Conservation (phyloP, 176 grass and related monocot species). For the Musa troglodytarum region DNA sequence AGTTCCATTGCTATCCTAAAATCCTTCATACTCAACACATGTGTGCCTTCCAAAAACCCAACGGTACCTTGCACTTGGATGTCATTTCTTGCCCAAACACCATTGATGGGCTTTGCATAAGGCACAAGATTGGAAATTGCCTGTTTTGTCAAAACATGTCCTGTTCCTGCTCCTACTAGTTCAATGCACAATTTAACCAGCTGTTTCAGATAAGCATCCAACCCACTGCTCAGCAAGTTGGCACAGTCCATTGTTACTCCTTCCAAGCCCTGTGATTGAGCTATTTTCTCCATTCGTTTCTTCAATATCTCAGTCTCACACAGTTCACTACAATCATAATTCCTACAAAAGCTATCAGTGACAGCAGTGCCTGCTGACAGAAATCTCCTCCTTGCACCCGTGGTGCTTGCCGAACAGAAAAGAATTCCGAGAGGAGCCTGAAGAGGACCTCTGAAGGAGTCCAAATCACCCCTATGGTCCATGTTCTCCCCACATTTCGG, state of each 20-base stretch:
- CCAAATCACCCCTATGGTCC: slow-evolving; percentile 30
- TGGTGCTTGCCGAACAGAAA: slow-evolving; percentile 50
- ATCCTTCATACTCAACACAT: slow-evolving; percentile 5
- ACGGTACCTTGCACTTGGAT: neutral
- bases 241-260: slow-evolving; percentile 11
- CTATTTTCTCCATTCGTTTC: slow-evolving; percentile 11
- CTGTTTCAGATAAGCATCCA: slow-evolving; percentile 23
- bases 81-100: neutral
- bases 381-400: slow-evolving; percentile 34
- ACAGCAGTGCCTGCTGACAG: slow-evolving; percentile 4
- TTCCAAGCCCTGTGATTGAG: neutral
- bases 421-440: slow-evolving; percentile 50
- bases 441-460: slow-evolving; percentile 30
- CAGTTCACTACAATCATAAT: slow-evolving; percentile 11
- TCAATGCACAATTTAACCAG: slow-evolving; percentile 17
- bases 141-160: slow-evolving; percentile 3
- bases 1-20: slow-evolving; percentile 14
- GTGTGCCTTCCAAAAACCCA: neutral
- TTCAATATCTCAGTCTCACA: neutral
- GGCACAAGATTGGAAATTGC: neutral
- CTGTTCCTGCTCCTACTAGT: neutral
- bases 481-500: slow-evolving; percentile 14
- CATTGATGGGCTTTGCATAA: neutral
- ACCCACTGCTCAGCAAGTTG: slow-evolving; percentile 9
- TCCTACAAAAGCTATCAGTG: slow-evolving; percentile 23